Conservation (phyloP, 805 yeast genomes). For the Saccharomycopsis vini region DNA sequence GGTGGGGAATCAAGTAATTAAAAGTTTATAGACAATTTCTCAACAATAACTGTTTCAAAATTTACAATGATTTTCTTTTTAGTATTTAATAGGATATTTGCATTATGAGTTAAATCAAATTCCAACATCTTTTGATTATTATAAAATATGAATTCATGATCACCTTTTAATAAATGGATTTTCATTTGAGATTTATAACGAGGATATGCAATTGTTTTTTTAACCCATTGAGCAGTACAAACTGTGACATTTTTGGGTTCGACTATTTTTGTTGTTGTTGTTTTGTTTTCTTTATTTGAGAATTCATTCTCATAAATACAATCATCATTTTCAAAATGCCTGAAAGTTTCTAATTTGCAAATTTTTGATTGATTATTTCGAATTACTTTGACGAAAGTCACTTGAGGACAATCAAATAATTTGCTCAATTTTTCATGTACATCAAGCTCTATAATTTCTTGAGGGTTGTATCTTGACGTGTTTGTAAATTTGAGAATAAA, state of each 20-base stretch:
- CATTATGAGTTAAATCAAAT: too few species aligned
- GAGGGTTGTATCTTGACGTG: not conserved
- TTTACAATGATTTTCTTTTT: too few species aligned
- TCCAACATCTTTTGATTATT: slow-evolving; percentile 26
- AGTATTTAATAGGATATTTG: too few species aligned
- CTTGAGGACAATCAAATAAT: slow-evolving; percentile 9
- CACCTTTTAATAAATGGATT: slow-evolving; percentile 25
- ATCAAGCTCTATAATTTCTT: not conserved
- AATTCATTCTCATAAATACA: slow-evolving; percentile 11
- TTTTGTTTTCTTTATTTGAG: too few species aligned
- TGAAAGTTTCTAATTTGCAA: slow-evolving; percentile 27
- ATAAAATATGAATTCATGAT: slow-evolving; percentile 21
- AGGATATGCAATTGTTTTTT: slow-evolving; percentile 30
- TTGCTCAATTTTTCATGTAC: slow-evolving; percentile 6
- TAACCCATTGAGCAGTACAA: slow-evolving; percentile 29
- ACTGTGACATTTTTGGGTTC: too few species aligned
- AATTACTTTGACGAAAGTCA: slow-evolving; percentile 27
- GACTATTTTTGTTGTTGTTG: too few species aligned
- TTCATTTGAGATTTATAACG: slow-evolving; percentile 33
- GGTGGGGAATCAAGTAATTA: too few species aligned
- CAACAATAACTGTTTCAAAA: too few species aligned
- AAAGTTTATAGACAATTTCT: too few species aligned
- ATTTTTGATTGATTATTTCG: slow-evolving; percentile 27
- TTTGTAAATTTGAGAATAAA: not conserved
- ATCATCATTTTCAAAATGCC: slow-evolving; percentile 13